Conservation (phyloP, 768 basidiomycete genomes). For the Xerocomellus intermedius region DNA sequence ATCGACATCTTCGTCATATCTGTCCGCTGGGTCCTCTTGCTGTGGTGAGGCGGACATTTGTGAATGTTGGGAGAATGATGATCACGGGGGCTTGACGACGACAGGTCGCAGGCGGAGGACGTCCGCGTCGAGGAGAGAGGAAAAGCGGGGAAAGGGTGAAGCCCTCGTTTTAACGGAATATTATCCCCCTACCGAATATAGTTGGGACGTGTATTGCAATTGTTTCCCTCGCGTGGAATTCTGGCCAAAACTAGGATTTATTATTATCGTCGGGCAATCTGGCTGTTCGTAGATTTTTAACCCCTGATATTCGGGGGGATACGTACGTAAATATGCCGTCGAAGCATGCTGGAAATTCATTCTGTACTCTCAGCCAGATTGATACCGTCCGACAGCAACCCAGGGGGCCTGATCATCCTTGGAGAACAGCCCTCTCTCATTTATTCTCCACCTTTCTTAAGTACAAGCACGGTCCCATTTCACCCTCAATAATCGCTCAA, state of each 20-base stretch:
- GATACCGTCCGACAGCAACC: conserved; percentile 16
- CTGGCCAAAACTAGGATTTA: conserved; percentile 53
- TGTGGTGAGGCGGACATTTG: conserved; percentile 63
- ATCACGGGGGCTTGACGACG: conserved; percentile 26
- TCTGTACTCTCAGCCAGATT: conserved; percentile 31
- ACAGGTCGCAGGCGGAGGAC: conserved; percentile 21
- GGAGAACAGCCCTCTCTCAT: neutral
- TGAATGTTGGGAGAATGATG: conserved; percentile 19
- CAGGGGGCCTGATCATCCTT: conserved; percentile 15
- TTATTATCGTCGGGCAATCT: conserved; percentile 57
- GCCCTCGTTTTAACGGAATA: conserved; percentile 75
- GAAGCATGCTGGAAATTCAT: conserved; percentile 36
- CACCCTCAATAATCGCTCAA: conserved; percentile 1
- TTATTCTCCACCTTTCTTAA: neutral
- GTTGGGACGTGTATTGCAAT: conserved; percentile 57
- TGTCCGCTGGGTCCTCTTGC: conserved; percentile 54
- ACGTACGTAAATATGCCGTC: conserved; percentile 55
- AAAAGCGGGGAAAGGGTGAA: conserved; percentile 64
- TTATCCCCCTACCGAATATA: conserved; percentile 69
- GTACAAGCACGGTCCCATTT: neutral
- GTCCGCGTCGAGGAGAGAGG: conserved; percentile 42
- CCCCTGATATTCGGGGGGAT: conserved; percentile 57
- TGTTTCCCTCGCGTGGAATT: conserved; percentile 70
- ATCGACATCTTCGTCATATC: conserved; percentile 58
- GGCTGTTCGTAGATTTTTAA: conserved; percentile 47